Conservation (phyloP, 345 rosid genomes). For the Pseudoturritis turrita region DNA sequence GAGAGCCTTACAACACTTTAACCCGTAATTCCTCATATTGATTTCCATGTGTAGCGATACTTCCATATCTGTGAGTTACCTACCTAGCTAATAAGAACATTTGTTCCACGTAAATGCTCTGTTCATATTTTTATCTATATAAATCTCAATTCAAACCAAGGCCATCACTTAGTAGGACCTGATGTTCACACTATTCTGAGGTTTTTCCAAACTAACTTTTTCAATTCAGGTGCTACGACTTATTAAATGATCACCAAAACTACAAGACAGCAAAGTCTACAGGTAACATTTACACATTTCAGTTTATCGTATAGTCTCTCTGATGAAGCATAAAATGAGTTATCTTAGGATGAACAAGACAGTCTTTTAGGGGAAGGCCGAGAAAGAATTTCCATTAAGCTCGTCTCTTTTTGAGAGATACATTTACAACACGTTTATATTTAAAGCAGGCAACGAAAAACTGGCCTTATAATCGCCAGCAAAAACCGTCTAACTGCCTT, state of each 20-base stretch:
- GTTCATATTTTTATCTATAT: background rate
- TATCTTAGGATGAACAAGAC: constrained; percentile 1
- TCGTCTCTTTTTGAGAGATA: constrained; percentile 6
- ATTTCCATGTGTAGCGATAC: constrained; percentile 22
- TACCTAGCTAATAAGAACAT: constrained; percentile 18
- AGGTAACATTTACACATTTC: background rate
- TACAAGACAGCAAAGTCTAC: background rate
- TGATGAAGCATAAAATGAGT: background rate
- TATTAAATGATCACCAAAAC: background rate
- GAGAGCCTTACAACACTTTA: constrained; percentile 2
- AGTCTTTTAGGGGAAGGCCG: constrained; percentile 26
- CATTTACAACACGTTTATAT: background rate
- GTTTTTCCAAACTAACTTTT: background rate
- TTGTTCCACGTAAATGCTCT: constrained; percentile 8
- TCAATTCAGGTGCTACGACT: background rate
- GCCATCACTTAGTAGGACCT: too few species aligned
- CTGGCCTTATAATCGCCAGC: constrained; percentile 24
- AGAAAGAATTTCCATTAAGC: constrained; percentile 29
- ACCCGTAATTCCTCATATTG: background rate
- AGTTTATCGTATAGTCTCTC: background rate
- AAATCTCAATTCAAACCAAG: background rate
- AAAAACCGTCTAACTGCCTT: constrained; percentile 29
- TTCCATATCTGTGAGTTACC: constrained; percentile 7
- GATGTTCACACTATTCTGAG: too few species aligned
- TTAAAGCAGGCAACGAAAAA: constrained; percentile 27